Percentiles rank a stretch among this genome's conserved stretches.
phyloP scores from a whole-genome alignment of 2,329 filamentous ascomycete genomes.

The Colletotrichum melonis region DNA sequence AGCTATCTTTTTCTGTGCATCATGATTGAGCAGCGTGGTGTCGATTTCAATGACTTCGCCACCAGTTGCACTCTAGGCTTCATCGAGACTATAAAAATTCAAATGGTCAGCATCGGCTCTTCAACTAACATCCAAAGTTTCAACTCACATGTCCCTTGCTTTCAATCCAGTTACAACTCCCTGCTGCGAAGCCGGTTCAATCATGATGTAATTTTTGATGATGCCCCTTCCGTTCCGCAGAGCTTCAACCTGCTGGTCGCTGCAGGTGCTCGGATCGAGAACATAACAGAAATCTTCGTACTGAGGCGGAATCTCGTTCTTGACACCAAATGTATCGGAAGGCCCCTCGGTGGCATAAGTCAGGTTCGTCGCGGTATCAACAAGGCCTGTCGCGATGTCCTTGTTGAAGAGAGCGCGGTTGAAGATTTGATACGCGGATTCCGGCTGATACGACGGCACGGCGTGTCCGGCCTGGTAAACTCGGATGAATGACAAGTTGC shows the following conservation, averaged over 20 bases:
- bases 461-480: slow-evolving; percentile 70
- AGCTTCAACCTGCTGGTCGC: slow-evolving; percentile 60
- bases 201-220: slow-evolving; percentile 50
- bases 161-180: background rate
- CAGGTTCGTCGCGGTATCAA: slow-evolving; percentile 35
- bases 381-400: slow-evolving; percentile 38
- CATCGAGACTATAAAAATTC: background rate
- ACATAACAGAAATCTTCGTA: slow-evolving; percentile 41
- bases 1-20: too few relatives aligned
- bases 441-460: slow-evolving; percentile 62
- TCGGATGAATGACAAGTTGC: slow-evolving; percentile 71
- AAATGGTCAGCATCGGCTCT: background rate
- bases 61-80: background rate
- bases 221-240: slow-evolving; percentile 63
- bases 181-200: slow-evolving; percentile 13
- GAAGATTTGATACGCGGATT: slow-evolving; percentile 59
- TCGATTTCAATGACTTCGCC: too few relatives aligned
- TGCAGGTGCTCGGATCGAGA: slow-evolving; percentile 42
- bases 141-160: slow-evolving; percentile 12
- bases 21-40: too few relatives aligned
- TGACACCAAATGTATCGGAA: slow-evolving; percentile 35
- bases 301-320: slow-evolving; percentile 37
- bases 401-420: slow-evolving; percentile 52
- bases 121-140: background rate
- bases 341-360: slow-evolving; percentile 39